Evolutionary conservation across 768 basidiomycete species (phyloP).

Genomic region (Pleurotus giganteus): DNA sequence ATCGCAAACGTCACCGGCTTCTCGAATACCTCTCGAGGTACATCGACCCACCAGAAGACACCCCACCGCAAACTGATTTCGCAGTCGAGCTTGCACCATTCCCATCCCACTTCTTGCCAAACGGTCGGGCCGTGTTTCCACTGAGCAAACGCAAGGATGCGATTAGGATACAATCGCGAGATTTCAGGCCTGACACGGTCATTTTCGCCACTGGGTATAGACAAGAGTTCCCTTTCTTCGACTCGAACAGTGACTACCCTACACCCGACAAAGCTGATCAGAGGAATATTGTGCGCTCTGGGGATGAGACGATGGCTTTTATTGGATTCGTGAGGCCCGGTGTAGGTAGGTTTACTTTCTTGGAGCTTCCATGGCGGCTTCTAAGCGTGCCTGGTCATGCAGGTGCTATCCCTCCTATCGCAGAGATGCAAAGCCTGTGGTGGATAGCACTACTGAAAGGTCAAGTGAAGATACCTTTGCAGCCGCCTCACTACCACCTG

Average conservation of each 20-base stretch:
- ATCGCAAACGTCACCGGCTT: constrained; percentile 38
- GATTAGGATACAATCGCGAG: constrained; percentile 33
- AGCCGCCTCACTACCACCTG: constrained; percentile 51
- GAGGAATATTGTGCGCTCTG: constrained; percentile 38
- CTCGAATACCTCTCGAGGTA: constrained; percentile 53
- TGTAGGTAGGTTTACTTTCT: constrained; percentile 37
- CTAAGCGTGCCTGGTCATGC: constrained; percentile 16
- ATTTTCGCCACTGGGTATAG: constrained; percentile 50
- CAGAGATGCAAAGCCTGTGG: constrained; percentile 60
- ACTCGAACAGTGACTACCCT: constrained; percentile 34
- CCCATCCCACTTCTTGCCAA: constrained; percentile 39
- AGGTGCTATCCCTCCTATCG: constrained; percentile 57
- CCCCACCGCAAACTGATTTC: constrained; percentile 40
- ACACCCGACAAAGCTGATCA: constrained; percentile 40
- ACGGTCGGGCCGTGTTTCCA: constrained; percentile 47
- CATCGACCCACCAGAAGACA: constrained; percentile 53
- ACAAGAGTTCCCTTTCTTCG: constrained; percentile 42
- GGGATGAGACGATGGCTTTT: constrained; percentile 48
- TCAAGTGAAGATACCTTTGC: constrained; percentile 38
- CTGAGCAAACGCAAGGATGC: constrained; percentile 39
- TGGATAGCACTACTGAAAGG: constrained; percentile 51
- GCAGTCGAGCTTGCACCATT: constrained; percentile 56
- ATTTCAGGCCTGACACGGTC: constrained; percentile 45
- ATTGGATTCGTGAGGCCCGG: constrained; percentile 59
- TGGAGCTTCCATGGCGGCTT: constrained; percentile 1